A percentile compares a stretch with the other conserved stretches of the same genome.
These are phyloP conservation scores for Bimuria novae-zelandiae DNA, from an alignment of 2,329 filamentous ascomycete species.

Conservation along the genomic window DNA sequence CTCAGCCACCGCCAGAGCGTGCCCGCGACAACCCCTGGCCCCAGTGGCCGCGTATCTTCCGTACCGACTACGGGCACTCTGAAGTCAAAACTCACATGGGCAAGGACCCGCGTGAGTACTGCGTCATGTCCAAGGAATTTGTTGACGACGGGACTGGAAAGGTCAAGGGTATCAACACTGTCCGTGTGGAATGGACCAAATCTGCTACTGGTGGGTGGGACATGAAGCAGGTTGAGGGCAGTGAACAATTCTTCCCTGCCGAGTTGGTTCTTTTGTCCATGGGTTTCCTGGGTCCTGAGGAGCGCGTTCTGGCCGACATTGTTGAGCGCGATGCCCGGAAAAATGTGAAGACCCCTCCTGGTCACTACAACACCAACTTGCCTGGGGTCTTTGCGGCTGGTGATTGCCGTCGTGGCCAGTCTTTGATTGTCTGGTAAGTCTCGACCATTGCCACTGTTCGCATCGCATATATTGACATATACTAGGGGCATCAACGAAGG, in stretches of 20 bases:
- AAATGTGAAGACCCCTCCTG: slow-evolving; percentile 91
- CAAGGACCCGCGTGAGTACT: slow-evolving; percentile 94
- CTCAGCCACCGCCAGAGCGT: slow-evolving; percentile 88
- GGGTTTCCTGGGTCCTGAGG: slow-evolving; percentile 95
- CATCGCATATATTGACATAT: slow-evolving; percentile 33
- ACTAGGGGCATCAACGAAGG: slow-evolving; percentile 93
- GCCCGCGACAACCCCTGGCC: slow-evolving; percentile 96
- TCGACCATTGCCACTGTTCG: background rate
- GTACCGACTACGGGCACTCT: slow-evolving; percentile 95
- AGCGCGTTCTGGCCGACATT: slow-evolving; percentile 80
- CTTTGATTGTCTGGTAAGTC: slow-evolving; percentile 91
- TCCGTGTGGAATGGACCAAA: slow-evolving; percentile 96
- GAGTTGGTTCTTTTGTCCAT: slow-evolving; percentile 94
- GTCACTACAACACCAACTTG: slow-evolving; percentile 86
- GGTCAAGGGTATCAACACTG: slow-evolving; percentile 94
- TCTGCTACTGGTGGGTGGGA: slow-evolving; percentile 89
- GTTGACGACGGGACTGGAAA: slow-evolving; percentile 84
- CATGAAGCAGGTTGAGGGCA: slow-evolving; percentile 96
- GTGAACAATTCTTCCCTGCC: slow-evolving; percentile 93
- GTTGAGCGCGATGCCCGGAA: slow-evolving; percentile 91
- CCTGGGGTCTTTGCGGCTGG: slow-evolving; percentile 90
- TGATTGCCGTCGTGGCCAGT: slow-evolving; percentile 93
- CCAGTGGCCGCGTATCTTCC: slow-evolving; percentile 97
- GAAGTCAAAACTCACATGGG: slow-evolving; percentile 97
- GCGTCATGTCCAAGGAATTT: slow-evolving; percentile 97